phyloP scores from a whole-genome alignment of 2,329 filamentous ascomycete species.

The Alternaria novae-zelandiae region DNA sequence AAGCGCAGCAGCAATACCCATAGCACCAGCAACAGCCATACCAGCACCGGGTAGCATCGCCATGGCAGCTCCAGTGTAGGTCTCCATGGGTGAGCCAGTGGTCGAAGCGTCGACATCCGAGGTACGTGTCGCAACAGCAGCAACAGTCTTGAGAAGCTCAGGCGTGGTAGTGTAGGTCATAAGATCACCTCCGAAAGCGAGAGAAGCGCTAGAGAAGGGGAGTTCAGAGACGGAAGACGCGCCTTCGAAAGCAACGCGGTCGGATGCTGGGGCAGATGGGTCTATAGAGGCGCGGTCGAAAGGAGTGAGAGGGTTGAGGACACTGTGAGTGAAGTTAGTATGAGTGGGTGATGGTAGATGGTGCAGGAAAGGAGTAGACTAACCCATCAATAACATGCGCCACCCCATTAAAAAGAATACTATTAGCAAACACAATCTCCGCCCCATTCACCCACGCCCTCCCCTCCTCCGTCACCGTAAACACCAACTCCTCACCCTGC shows the following conservation, averaged over 20 bases:
- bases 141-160: constrained; percentile 30
- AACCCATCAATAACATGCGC: constrained; percentile 36
- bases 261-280: constrained; percentile 19
- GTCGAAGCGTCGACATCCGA: constrained; percentile 1
- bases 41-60: neutral
- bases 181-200: constrained; percentile 28
- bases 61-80: constrained; percentile 1
- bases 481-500: constrained; percentile 28
- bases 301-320: constrained; percentile 16
- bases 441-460: constrained; percentile 35
- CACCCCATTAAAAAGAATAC: constrained; percentile 34
- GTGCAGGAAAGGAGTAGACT: neutral
- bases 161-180: constrained; percentile 35
- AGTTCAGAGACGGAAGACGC: constrained; percentile 23
- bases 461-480: constrained; percentile 33
- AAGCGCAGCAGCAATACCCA: constrained; percentile 2
- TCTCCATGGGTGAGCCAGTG: neutral
- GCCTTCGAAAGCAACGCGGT: constrained; percentile 31
- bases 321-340: constrained; percentile 11
- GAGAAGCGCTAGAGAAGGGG: constrained; percentile 21
- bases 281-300: constrained; percentile 28
- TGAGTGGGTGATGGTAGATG: too few species aligned
- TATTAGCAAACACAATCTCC: constrained; percentile 29
- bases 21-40: neutral
- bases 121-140: constrained; percentile 24